Conservation (phyloP, 2,329 filamentous ascomycete genomes). For the Dothideomycetidae sp. region DNA sequence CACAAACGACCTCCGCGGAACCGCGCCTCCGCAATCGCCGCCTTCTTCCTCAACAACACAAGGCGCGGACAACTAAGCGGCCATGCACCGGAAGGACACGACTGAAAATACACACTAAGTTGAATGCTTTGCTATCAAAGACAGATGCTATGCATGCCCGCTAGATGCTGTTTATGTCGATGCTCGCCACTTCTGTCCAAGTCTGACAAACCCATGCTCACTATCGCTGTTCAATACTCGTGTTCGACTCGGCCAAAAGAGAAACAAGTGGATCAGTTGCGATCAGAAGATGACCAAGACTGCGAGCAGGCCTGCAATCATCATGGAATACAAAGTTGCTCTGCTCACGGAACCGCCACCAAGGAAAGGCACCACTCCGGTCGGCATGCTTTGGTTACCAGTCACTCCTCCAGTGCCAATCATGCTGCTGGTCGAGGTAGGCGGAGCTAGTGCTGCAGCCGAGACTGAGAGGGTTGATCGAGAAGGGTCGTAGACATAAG, state of each 20-base stretch:
- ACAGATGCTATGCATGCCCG: constrained; percentile 9
- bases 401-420: neutral
- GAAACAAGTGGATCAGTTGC: neutral
- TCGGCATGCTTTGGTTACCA: neutral
- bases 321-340: constrained; percentile 1
- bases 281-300: constrained; percentile 8
- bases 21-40: no score
- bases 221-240: constrained; percentile 4
- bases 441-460: constrained; percentile 1
- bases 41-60: no score
- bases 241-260: neutral
- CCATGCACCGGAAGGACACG: no score
- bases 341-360: neutral
- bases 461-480: constrained; percentile 1
- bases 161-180: constrained; percentile 8
- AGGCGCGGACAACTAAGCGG: no score
- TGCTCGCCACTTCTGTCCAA: neutral
- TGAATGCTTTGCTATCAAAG: constrained; percentile 5
- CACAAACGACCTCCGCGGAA: no score
- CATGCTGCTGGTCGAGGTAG: no score
- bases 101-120: no score
- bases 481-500: constrained; percentile 4
- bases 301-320: constrained; percentile 5
- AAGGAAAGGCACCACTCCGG: constrained; percentile 5
- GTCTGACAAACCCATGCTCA: constrained; percentile 3